Evolutionary conservation across 208 protist species (phyloP).

Genomic region (Strigomonas oncopelti): DNA sequence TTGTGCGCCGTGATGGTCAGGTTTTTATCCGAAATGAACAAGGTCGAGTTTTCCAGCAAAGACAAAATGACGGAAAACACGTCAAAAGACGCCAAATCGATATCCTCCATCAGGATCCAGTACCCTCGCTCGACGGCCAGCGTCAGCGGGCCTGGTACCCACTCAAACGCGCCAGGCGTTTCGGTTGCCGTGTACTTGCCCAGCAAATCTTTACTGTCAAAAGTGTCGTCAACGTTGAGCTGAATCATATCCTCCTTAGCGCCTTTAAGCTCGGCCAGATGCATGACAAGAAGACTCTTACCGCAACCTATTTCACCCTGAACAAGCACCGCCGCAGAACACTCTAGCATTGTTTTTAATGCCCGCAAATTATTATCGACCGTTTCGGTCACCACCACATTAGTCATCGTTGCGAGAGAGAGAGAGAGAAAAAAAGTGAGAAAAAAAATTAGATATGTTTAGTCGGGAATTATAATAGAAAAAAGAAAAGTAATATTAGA

Average conservation of each 20-base stretch:
- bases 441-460: background rate
- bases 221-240: constrained; percentile 96
- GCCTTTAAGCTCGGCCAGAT: constrained; percentile 54
- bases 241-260: constrained; percentile 78
- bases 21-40: constrained; percentile 96
- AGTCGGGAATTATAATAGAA: constrained; percentile 8
- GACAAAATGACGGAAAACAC: constrained; percentile 96
- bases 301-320: constrained; percentile 86
- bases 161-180: constrained; percentile 97
- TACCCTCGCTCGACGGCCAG: constrained; percentile 93
- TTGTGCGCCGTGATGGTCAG: constrained; percentile 82
- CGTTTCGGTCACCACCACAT: constrained; percentile 35
- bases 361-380: constrained; percentile 38
- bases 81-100: constrained; percentile 98
- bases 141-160: constrained; percentile 96
- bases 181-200: constrained; percentile 99
- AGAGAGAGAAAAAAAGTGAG: background rate
- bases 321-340: constrained; percentile 73
- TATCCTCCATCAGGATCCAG: constrained; percentile 99
- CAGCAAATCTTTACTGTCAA: constrained; percentile 98
- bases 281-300: constrained; percentile 69
- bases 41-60: constrained; percentile 92
- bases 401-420: background rate
- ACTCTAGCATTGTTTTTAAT: constrained; percentile 59
- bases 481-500: constrained; percentile 14